phyloP scores from a whole-genome alignment of 257 asterid genomes.

The Nicotiana tabacum region DNA sequence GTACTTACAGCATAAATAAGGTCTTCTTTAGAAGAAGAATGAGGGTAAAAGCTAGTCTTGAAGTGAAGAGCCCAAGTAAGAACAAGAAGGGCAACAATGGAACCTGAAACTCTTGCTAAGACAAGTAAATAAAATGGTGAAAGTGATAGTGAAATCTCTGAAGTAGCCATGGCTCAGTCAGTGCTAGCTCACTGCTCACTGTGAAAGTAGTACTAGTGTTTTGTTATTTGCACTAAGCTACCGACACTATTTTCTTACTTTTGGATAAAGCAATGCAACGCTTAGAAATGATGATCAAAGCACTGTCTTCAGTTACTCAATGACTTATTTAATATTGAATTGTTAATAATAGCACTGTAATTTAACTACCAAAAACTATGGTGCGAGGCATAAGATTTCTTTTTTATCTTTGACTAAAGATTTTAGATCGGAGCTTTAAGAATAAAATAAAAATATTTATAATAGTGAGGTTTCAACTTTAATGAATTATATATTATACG shows the following conservation, averaged over 20 bases:
- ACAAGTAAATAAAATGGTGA: slow-evolving; percentile 32
- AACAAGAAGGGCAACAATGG: slow-evolving; percentile 63
- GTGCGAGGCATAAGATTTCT: too few species aligned
- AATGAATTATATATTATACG: too few species aligned
- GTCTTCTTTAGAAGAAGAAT: slow-evolving; percentile 46
- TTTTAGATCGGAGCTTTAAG: too few species aligned
- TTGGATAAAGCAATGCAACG: too few species aligned
- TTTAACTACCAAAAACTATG: too few species aligned
- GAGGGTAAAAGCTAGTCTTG: slow-evolving; percentile 63
- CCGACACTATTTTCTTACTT: slow-evolving; percentile 14
- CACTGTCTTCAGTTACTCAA: not conserved
- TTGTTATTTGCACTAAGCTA: not conserved
- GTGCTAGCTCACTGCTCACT: slow-evolving; percentile 2
- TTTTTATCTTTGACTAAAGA: too few species aligned
- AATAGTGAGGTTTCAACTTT: too few species aligned
- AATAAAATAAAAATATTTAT: too few species aligned
- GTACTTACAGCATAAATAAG: slow-evolving; percentile 55
- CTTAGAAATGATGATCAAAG: not conserved
- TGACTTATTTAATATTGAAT: not conserved
- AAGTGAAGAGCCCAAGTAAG: slow-evolving; percentile 62
- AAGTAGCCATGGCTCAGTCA: slow-evolving; percentile 35
- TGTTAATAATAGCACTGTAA: not conserved
- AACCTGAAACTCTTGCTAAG: slow-evolving; percentile 64
- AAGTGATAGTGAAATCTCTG: slow-evolving; percentile 9
- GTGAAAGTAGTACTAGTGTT: not conserved